phyloP scores from a whole-genome alignment of 2,329 filamentous ascomycete genomes.

The Monosporascus sp. region DNA sequence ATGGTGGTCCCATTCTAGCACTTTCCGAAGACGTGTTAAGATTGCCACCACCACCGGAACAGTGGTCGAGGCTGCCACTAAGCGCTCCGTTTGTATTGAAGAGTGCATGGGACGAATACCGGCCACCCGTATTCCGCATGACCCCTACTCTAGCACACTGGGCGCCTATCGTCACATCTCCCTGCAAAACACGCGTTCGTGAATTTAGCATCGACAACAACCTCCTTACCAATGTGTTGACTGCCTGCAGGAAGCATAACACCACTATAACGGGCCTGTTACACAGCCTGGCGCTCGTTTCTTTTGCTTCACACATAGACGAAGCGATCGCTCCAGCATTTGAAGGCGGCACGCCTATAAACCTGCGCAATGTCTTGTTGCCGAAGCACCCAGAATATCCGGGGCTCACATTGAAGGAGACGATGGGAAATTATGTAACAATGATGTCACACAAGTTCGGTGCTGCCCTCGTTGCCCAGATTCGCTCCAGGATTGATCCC shows the following conservation, averaged over 20 bases:
- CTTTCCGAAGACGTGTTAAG: neutral
- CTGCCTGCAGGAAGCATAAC: conserved; percentile 18
- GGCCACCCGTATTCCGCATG: neutral
- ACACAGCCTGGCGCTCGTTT: conserved; percentile 17
- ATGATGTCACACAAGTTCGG: conserved; percentile 4
- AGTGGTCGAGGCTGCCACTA: neutral
- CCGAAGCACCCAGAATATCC: neutral
- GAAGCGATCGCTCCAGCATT: conserved; percentile 3
- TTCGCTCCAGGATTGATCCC: neutral
- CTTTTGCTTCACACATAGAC: conserved; percentile 12
- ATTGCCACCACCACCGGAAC: neutral
- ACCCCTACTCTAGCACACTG: neutral
- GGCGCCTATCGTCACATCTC: conserved; percentile 1
- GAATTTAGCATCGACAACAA: conserved; percentile 13
- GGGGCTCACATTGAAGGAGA: conserved; percentile 4
- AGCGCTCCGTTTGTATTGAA: neutral
- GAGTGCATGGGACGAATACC: neutral
- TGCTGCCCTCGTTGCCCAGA: neutral
- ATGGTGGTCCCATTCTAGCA: neutral
- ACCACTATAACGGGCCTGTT: conserved; percentile 26
- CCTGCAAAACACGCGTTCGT: conserved; percentile 14
- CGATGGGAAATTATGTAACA: conserved; percentile 13
- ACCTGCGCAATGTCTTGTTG: conserved; percentile 17
- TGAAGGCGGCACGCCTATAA: conserved; percentile 10
- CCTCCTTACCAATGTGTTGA: conserved; percentile 13